phyloP scores from a whole-genome alignment of 345 rosid genomes.

The Aurinia saxatilis region DNA sequence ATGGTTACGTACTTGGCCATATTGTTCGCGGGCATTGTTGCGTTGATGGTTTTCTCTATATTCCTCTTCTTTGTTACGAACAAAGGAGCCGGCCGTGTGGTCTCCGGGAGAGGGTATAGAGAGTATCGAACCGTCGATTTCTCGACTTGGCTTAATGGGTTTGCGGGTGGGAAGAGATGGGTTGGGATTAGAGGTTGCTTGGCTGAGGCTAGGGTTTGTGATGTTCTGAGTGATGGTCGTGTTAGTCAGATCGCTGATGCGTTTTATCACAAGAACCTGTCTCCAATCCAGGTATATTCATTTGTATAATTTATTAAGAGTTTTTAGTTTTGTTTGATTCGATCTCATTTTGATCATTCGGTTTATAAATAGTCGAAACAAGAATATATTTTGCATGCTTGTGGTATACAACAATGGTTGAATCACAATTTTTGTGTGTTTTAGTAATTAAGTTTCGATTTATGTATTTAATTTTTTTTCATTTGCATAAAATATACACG shows the following conservation, averaged over 20 bases:
- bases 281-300: conserved; percentile 28
- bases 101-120: conserved; percentile 29
- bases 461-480: too few species aligned
- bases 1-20: conserved; percentile 24
- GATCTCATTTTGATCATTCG: background rate
- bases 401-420: too few species aligned
- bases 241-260: conserved; percentile 30
- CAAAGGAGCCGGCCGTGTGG: conserved; percentile 29
- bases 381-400: background rate
- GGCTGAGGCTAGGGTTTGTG: conserved; percentile 29
- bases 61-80: conserved; percentile 32
- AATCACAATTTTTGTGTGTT: too few species aligned
- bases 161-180: conserved; percentile 31
- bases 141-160: conserved; percentile 28
- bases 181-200: conserved; percentile 28
- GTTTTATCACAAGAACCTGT: conserved; percentile 28
- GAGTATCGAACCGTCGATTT: conserved; percentile 27
- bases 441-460: too few species aligned
- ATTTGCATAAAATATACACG: too few species aligned
- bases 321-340: background rate
- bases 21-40: conserved; percentile 16
- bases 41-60: conserved; percentile 17
- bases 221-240: conserved; percentile 20
- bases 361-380: background rate
- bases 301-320: background rate